Percentiles rank a stretch among this genome's conserved stretches.
Evolutionary conservation across 225 moss, liverwort and hornwort species (phyloP).

Genomic region (Neckera pumila): DNA sequence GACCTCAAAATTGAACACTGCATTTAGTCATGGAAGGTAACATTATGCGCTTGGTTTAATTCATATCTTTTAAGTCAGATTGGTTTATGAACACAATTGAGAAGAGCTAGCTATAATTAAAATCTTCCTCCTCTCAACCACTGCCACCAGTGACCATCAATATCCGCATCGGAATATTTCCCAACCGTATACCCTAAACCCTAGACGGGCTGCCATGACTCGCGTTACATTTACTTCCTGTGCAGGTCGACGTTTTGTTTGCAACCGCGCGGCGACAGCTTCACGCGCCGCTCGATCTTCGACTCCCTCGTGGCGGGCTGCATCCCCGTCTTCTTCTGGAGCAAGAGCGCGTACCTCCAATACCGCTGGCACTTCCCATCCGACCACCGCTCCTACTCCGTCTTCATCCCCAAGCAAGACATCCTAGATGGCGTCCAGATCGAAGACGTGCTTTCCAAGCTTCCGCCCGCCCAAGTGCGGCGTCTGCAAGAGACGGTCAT

Average conservation of each 20-base stretch:
- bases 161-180: background rate
- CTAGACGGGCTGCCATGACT: background rate
- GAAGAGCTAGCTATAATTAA: background rate
- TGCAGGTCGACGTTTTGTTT: conserved; percentile 28
- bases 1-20: background rate
- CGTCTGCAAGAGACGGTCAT: conserved; percentile 9
- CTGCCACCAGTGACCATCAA: background rate
- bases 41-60: background rate
- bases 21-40: background rate
- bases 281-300: conserved; percentile 25
- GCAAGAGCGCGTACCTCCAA: conserved; percentile 11
- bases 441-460: background rate
- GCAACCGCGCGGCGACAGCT: conserved; percentile 31
- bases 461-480: background rate
- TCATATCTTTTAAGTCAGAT: background rate
- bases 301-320: conserved; percentile 28
- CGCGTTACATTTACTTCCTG: background rate
- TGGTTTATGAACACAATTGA: background rate
- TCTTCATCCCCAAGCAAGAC: conserved; percentile 16
- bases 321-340: conserved; percentile 30
- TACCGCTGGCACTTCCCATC: conserved; percentile 20
- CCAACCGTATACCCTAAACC: background rate
- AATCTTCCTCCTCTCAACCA: background rate
- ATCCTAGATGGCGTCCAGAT: background rate
- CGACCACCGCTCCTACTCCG: conserved; percentile 18